Conservation (phyloP, 495 filamentous ascomycete genomes). For the Penicillium bialowiezense region DNA sequence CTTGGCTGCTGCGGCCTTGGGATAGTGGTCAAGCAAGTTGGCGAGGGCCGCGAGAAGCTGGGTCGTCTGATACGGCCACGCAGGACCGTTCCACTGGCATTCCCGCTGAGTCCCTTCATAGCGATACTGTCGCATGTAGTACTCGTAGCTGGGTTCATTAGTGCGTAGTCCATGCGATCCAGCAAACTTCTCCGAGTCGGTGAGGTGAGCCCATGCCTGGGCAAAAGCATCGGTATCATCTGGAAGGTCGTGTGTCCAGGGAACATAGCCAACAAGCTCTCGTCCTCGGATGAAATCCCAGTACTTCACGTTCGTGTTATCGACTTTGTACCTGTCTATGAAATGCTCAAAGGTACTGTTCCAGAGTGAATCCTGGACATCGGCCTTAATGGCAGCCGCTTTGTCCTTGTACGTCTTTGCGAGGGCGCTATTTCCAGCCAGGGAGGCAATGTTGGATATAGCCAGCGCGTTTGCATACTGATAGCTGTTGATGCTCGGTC, state of each 20-base stretch:
- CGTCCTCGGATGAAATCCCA: conserved; percentile 31
- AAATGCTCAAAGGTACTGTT: conserved; percentile 32
- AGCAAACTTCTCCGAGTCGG: conserved; percentile 17
- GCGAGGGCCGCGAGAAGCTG: conserved; percentile 26
- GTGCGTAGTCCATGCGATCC: conserved; percentile 26
- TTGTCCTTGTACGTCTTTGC: conserved; percentile 16
- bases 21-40: conserved; percentile 32
- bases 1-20: conserved; percentile 9
- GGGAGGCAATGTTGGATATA: conserved; percentile 24
- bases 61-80: conserved; percentile 31
- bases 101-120: conserved; percentile 23
- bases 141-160: conserved; percentile 30
- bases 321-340: conserved; percentile 28
- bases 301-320: conserved; percentile 26
- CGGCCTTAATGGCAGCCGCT: conserved; percentile 17
- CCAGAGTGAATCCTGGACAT: conserved; percentile 24
- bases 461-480: conserved; percentile 30
- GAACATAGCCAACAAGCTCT: conserved; percentile 30
- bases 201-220: conserved; percentile 16
- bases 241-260: conserved; percentile 29
- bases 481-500: conserved; percentile 32
- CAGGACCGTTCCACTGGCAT: conserved; percentile 34
- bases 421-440: conserved; percentile 15
- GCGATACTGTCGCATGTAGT: conserved; percentile 28
- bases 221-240: conserved; percentile 23